Percentiles rank a stretch among this genome's conserved stretches.
phyloP scores from a whole-genome alignment of 2,329 filamentous ascomycete genomes.

The Alternaria alternata region DNA sequence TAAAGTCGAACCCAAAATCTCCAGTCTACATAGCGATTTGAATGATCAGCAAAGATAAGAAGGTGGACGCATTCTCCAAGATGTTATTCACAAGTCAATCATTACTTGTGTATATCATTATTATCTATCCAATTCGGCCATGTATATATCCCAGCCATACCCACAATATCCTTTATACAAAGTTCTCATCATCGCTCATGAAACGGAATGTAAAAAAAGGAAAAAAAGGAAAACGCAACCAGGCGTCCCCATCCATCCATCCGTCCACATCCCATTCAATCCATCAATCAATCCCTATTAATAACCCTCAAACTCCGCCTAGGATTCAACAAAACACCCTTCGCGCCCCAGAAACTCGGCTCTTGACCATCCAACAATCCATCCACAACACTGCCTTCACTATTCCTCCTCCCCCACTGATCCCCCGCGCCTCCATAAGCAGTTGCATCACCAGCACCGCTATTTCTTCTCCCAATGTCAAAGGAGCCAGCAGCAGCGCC shows the following conservation, averaged over 20 bases:
- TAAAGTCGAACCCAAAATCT: too few relatives aligned
- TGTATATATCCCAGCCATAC: too few relatives aligned
- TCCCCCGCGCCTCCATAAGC: slow-evolving; percentile 32
- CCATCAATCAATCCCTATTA: slow-evolving; percentile 60
- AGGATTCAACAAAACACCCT: slow-evolving; percentile 70
- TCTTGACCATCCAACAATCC: slow-evolving; percentile 70
- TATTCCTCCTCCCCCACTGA: slow-evolving; percentile 48
- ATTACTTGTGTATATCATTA: too few relatives aligned
- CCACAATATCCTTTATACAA: too few relatives aligned
- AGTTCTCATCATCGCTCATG: too few relatives aligned
- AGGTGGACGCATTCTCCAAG: too few relatives aligned
- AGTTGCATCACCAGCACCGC: slow-evolving; percentile 23
- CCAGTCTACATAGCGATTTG: too few relatives aligned
- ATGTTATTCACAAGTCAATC: rapidly evolving
- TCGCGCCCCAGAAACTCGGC: slow-evolving; percentile 72
- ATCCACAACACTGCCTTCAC: slow-evolving; percentile 60
- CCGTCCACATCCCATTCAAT: neutral
- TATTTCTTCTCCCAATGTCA: slow-evolving; percentile 23
- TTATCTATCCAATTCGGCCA: too few relatives aligned
- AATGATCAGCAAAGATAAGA: too few relatives aligned
- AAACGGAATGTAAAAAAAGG: too few relatives aligned
- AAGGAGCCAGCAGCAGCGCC: slow-evolving; percentile 30
- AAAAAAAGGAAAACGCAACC: neutral
- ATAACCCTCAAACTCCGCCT: slow-evolving; percentile 74
- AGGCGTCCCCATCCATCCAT: neutral